Conservation (phyloP, 2,329 filamentous ascomycete species). For the Rutstroemia sp. region DNA sequence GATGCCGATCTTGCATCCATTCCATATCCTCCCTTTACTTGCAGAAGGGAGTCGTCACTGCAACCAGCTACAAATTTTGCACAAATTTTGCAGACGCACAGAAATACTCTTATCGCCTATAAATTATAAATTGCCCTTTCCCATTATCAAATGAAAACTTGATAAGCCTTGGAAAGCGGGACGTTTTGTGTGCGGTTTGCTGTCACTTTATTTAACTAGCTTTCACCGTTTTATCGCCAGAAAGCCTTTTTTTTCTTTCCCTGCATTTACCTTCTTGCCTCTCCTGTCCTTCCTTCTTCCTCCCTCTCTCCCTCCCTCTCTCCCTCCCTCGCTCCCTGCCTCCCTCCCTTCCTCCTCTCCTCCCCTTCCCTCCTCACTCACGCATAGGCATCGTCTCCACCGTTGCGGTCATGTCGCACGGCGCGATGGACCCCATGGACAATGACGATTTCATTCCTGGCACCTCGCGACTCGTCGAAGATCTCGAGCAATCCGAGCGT, state of each 20-base stretch:
- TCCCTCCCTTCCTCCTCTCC: neutral
- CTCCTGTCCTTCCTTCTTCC: neutral
- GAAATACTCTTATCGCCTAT: neutral
- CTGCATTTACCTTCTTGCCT: neutral
- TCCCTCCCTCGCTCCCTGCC: neutral
- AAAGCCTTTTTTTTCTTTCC: neutral
- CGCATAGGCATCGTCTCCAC: neutral
- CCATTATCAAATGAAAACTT: neutral
- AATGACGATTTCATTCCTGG: slow-evolving; percentile 20
- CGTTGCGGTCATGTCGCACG: slow-evolving; percentile 4
- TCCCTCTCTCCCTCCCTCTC: neutral
- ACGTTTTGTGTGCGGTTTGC: neutral
- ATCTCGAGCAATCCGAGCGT: slow-evolving; percentile 11
- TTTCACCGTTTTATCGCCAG: neutral
- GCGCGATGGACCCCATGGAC: slow-evolving; percentile 5
- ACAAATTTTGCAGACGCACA: neutral
- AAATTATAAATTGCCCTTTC: neutral
- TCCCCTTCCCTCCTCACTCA: neutral
- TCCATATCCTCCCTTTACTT: neutral
- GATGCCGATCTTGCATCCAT: neutral
- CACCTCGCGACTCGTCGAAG: slow-evolving; percentile 20
- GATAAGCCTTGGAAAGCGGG: neutral
- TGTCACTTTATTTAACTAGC: neutral
- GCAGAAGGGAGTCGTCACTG: too few species aligned
- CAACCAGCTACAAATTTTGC: neutral